phyloP scores from a whole-genome alignment of 1,139 yeast species.

The Magnusiomyces sp. region DNA sequence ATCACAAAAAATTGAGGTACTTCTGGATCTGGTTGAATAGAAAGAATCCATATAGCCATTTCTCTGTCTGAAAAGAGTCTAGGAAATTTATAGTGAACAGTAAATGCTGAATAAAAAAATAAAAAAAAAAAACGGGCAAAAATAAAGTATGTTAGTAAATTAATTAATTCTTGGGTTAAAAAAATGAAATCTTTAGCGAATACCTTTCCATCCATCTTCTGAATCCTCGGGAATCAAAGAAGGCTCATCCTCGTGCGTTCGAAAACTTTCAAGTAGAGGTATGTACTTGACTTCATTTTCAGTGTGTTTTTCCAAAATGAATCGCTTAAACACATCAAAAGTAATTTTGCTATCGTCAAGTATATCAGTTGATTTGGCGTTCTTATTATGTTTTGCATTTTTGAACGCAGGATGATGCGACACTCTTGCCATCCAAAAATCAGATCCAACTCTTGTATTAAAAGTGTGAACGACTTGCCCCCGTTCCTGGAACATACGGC shows the following conservation, averaged over 20 bases:
- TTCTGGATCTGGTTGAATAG: slow-evolving; percentile 29
- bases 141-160: no score
- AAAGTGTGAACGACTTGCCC: slow-evolving; percentile 33
- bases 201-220: slow-evolving; percentile 9
- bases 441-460: slow-evolving; percentile 30
- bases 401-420: slow-evolving; percentile 29
- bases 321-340: slow-evolving; percentile 26
- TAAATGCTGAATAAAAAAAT: slow-evolving; percentile 3
- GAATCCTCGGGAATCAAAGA: slow-evolving; percentile 16
- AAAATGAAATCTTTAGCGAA: background rate
- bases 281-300: slow-evolving; percentile 34
- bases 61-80: slow-evolving; percentile 43
- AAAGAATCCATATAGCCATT: slow-evolving; percentile 51
- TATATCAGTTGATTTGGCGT: background rate
- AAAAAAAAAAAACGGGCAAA: background rate
- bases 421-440: slow-evolving; percentile 42
- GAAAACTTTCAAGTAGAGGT: slow-evolving; percentile 31
- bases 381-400: no score
- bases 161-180: background rate
- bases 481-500: slow-evolving; percentile 16
- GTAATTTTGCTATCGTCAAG: slow-evolving; percentile 16
- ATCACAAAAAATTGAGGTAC: slow-evolving; percentile 42
- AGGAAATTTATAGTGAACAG: slow-evolving; percentile 43
- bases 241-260: slow-evolving; percentile 32
- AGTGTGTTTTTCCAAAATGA: slow-evolving; percentile 32